Percentiles rank a stretch among this genome's conserved stretches.
phyloP scores from a whole-genome alignment of 2,329 filamentous ascomycete species.

The Fusarium staphyleae region DNA sequence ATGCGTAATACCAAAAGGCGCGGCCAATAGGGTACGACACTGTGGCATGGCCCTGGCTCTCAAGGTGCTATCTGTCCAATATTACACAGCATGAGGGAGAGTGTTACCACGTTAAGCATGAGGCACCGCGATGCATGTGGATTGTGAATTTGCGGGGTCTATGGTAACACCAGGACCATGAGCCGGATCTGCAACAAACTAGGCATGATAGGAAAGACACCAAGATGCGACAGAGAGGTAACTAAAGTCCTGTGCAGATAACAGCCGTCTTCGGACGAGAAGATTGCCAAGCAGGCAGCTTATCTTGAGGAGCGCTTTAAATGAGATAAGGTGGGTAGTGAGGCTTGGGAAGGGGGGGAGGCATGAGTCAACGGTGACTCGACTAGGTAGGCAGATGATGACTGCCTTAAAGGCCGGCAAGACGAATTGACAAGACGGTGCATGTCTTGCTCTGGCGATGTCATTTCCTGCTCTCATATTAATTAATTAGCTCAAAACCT shows the following conservation, averaged over 20 bases:
- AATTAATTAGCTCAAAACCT: slow-evolving; percentile 18
- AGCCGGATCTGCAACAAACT: slow-evolving; percentile 24
- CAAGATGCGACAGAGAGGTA: slow-evolving; percentile 10
- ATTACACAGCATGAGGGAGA: neutral
- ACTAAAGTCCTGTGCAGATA: slow-evolving; percentile 9
- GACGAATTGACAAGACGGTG: neutral
- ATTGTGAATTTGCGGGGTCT: slow-evolving; percentile 17
- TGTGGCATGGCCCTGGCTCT: neutral
- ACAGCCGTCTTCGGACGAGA: slow-evolving; percentile 5
- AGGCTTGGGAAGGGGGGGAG: slow-evolving; percentile 15
- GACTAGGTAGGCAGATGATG: slow-evolving; percentile 11
- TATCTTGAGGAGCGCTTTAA: slow-evolving; percentile 25
- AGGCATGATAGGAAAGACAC: slow-evolving; percentile 23
- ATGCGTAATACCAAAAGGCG: neutral
- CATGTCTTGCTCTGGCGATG: slow-evolving; percentile 4
- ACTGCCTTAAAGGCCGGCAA: slow-evolving; percentile 20
- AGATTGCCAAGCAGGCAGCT: slow-evolving; percentile 16
- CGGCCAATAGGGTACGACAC: neutral
- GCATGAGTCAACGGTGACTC: slow-evolving; percentile 34
- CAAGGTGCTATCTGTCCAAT: no score
- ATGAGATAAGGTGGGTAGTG: slow-evolving; percentile 12
- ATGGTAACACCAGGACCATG: slow-evolving; percentile 2
- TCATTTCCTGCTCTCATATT: no score
- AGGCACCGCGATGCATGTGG: neutral
- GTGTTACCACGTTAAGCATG: neutral